Evolutionary conservation across 2,329 filamentous ascomycete species (phyloP), one percentile per base, ranked within the genome.

Genomic region (Chaetomium sp.): DNA sequence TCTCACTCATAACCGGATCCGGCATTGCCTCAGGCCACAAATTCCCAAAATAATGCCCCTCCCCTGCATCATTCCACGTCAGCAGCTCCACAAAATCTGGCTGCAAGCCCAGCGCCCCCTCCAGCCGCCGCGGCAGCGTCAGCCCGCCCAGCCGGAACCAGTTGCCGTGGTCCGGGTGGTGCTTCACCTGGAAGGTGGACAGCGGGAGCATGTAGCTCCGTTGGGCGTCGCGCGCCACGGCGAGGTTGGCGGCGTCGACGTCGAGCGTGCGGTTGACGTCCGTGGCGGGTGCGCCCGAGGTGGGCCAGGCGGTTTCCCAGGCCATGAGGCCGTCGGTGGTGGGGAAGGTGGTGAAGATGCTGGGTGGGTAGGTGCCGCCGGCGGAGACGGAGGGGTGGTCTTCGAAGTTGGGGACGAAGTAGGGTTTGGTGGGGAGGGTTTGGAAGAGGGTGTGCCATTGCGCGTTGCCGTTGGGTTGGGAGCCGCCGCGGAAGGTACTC

Each of bases 21-120:
- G 35, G 25, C 16, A 58, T 21, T 3, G 56, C 16, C 57, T 59
- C 57, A 1, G 27, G 29, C 57, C 57, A 60, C 8, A 60, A 2
- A 38, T 60, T 60, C 29, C 57, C 57, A 25, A 60, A n/a, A 23
- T 60, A 60, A 13, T 60, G 57, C 29, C 57, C 57, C 57, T 60
- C 57, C 21, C 57, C 57, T 8, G 29, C 57, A n/a, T 60, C 57
- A 16, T 60, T 60, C 57, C 57, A 60, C 6, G 47, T 51, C 12
- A 59, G 16, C n/a, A 59, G 9, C 57, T 59, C 13, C n/a, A 59
- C 29, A 21, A 59, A 59, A 2, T 59, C 57, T 5, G 57, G 45
- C 45, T 51, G 57, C n/a, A 59, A 5, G 3, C 1, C 10, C 29
- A 59, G 45, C n/a, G 45, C 45, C 7, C 16, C 5, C 10, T 16